Evolutionary conservation across 2,329 filamentous ascomycete genomes (phyloP), one percentile per base, ranked within the genome.

Genomic region (Cercospora sp.): DNA sequence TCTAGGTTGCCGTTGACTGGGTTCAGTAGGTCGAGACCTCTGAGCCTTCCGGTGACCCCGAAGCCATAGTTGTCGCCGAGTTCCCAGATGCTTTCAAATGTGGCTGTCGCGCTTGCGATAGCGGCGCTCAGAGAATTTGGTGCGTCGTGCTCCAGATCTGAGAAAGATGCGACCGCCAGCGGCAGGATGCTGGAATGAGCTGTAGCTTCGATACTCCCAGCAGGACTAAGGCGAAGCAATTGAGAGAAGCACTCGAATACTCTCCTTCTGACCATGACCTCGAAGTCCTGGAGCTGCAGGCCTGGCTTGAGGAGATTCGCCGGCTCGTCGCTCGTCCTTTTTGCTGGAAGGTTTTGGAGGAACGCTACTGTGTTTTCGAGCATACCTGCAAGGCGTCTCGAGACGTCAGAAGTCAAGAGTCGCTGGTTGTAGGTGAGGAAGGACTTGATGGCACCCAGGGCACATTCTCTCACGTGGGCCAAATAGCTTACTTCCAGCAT

Each of bases 221-320:
- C 87, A 43, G 95, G 93, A 74, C 93, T 97, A 61, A 96, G 86
- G 74, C 93, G 94, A 21, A 98, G 90, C 43, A 99, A 85, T 80
- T 94, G 94, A 40, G 92, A 91, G 77, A 97, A 99, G 79, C 94
- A 98, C 80, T 99, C 94, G 65, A 99, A 85, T 3, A 99, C 94
- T 74, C 95, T 89, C 66, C 95, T 87, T 74, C 96, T 91, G 12
- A 97, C 93, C 92, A 98, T 97, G 72, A 94, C 88, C 66, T 95
- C 92, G 65, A 97, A 88, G 76, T 99, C 95, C 70, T 93, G 89
- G 18, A 99, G 84, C 77, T 98, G 94, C 61, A 99, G 81, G 3
- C 93, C 91, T 5, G 94, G 93, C 0, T 91, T 91, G 26, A 98
- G 83, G 60, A 93, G 87, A 78, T 97, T 93, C 1, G 89, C 87